Conservation (phyloP, 345 rosid genomes). For the Orychophragmus violaceus region DNA sequence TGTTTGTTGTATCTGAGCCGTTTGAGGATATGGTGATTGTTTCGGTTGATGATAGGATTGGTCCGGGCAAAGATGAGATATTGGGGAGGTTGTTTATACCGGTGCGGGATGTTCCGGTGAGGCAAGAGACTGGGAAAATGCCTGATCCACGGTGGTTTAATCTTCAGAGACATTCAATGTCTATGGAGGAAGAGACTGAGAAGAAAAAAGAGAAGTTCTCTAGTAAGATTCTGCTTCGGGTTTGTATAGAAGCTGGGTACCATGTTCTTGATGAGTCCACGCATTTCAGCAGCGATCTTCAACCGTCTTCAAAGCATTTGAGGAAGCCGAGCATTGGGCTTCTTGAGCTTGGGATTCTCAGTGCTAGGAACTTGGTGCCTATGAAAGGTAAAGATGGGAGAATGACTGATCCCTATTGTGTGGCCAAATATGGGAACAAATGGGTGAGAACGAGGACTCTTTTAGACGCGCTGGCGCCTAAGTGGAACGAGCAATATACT, state of each 20-base stretch:
- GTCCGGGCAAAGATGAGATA: slow-evolving; percentile 68
- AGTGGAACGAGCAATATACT: slow-evolving; percentile 95
- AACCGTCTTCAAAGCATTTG: slow-evolving; percentile 77
- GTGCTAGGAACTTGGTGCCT: slow-evolving; percentile 70
- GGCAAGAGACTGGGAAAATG: slow-evolving; percentile 49
- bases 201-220: slow-evolving; percentile 83
- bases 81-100: slow-evolving; percentile 52
- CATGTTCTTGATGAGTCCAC: slow-evolving; percentile 96
- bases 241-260: slow-evolving; percentile 82
- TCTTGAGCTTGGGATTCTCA: slow-evolving; percentile 83
- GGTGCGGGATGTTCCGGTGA: slow-evolving; percentile 41
- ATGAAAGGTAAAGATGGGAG: slow-evolving; percentile 85
- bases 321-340: slow-evolving; percentile 70
- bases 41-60: slow-evolving; percentile 66
- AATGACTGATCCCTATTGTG: slow-evolving; percentile 83
- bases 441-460: slow-evolving; percentile 95
- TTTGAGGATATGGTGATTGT: slow-evolving; percentile 69
- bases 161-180: slow-evolving; percentile 46
- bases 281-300: slow-evolving; percentile 89
- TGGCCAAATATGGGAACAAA: slow-evolving; percentile 94
- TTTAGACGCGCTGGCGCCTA: slow-evolving; percentile 64
- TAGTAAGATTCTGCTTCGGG: slow-evolving; percentile 60
- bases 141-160: slow-evolving; percentile 73
- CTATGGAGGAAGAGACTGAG: slow-evolving; percentile 46
- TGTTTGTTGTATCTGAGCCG: slow-evolving; percentile 95